Base-by-base conservation (phyloP, 345 rosid species). In the Angophora floribunda region DNA sequence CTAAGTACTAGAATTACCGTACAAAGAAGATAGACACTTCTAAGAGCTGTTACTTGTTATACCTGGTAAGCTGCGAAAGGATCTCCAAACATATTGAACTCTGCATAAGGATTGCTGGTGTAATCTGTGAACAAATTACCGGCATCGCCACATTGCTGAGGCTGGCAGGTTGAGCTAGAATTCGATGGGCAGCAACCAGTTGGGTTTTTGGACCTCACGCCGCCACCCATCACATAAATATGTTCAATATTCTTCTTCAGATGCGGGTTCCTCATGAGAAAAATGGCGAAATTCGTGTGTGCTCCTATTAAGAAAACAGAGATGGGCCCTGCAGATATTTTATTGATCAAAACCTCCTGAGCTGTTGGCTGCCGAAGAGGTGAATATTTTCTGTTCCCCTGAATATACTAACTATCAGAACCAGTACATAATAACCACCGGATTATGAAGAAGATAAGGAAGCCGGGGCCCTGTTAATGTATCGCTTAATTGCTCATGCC, bases 51-150 rank as follows among this genome's bases (percentile, higher is more conserved):
- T 86, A 21, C 24, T 32, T 63, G 28, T 12, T 51, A 22, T 79
- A 96, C 98, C 96, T 96, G 99, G 88, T 96, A 96, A 55, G 99
- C 94, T 79, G 99, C 97, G 78, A 97, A 96, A 87, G 99, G 99
- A 88, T 97, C 99, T 47, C 87, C 95, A 67, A 96, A 97, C 57
- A 96, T 92, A 90, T 97, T 97, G 91, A 96, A 97, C 93, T 97
- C 99, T 2, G 97, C 99, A 82, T 93, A 97, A 85, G 99, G 99
- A 90, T 96, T 97, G 84, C 94, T 94, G n/a, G 90, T 79, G 67
- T 91, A 96, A 91, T 90, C 95, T 14, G 99, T 93, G 91, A 92
- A 94, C 92, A 97, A 79, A 91, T 97, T 96, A 7, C 99, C 99
- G 14, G 49, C 91, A 90, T 93, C 93, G 52, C 97, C 97, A 51